A percentile compares a stretch with the other conserved stretches of the same genome.
phyloP scores from a whole-genome alignment of 2,329 filamentous ascomycete genomes.

The Fusarium dimerum region DNA sequence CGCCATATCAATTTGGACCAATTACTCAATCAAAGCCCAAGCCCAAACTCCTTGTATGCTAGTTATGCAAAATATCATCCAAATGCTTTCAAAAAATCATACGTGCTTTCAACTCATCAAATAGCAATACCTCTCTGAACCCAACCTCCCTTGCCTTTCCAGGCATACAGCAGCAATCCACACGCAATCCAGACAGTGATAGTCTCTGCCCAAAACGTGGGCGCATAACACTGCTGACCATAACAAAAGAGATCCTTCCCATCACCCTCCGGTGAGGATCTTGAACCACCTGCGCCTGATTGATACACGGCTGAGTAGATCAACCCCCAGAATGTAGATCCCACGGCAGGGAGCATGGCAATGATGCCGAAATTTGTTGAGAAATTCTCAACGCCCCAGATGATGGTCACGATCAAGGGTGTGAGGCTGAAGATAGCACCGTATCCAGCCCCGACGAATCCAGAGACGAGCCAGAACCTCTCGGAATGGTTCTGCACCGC shows the following conservation, averaged over 20 bases:
- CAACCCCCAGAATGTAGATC: slow-evolving; percentile 86
- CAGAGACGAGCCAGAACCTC: slow-evolving; percentile 84
- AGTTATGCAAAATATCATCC: background rate
- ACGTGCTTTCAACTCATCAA: slow-evolving; percentile 23
- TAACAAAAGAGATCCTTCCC: slow-evolving; percentile 69
- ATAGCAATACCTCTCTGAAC: slow-evolving; percentile 71
- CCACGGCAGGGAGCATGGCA: slow-evolving; percentile 84
- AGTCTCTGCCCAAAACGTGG: slow-evolving; percentile 85
- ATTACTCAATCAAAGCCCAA: no score
- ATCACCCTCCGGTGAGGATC: slow-evolving; percentile 29
- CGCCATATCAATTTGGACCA: background rate
- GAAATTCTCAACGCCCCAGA: slow-evolving; percentile 99
- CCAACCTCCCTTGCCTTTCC: slow-evolving; percentile 80
- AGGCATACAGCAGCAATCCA: slow-evolving; percentile 72
- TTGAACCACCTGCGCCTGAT: slow-evolving; percentile 54
- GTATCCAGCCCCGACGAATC: slow-evolving; percentile 85
- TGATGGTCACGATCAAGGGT: slow-evolving; percentile 91
- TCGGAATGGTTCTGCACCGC: slow-evolving; percentile 71
- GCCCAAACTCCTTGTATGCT: background rate
- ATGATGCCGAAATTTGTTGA: slow-evolving; percentile 98
- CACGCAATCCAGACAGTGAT: slow-evolving; percentile 78
- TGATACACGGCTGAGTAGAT: slow-evolving; percentile 86
- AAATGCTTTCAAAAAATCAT: background rate
- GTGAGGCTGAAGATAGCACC: slow-evolving; percentile 87
- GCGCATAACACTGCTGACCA: slow-evolving; percentile 77